Evolutionary conservation across 2,329 filamentous ascomycete species (phyloP), one percentile per base, ranked within the genome.

Genomic region (Nannizzia gypsea): DNA sequence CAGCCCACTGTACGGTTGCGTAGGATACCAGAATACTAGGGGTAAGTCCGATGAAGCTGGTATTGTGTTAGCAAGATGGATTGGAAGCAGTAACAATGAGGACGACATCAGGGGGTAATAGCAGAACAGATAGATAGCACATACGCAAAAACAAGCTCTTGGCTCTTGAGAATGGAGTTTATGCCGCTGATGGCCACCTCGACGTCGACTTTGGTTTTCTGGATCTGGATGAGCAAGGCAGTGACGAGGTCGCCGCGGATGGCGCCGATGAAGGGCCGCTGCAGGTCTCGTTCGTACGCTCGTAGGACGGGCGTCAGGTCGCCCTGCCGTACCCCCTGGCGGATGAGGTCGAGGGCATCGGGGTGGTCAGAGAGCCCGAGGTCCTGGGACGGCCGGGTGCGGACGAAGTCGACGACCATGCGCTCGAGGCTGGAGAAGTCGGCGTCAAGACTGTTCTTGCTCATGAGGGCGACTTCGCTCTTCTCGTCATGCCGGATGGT

Each of bases 161-260:
- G 93, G 68, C 91, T 96, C 76, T 93, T 96, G 61, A 99, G 80
- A 34, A 99, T 81, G 36, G 90, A 84, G 77, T 99, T 92, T 65
- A 99, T 99, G 17, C 93, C 93, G 62, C 88, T 90, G 76, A 99
- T 91, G 13, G 93, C 93, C 63, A 97, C 86, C 73, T 99, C 93
- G 11, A 99, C 85, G 69, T 99, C 93, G 6, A 99, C 93, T 77
- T 99, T 99, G 22, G 93, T 97, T 80, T 99, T 99, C 69, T 99
- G 93, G 40, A 99, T 86, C 70, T 99, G 93, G 59, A 99, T 97
- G 50, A 99, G 79, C 28, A 99, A 82, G 3, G 92, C 90, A 57
- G 92, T 86, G 38, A 97, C 82, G 28, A 99, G 80, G 67, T 97
- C 92, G 9, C 93, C 93, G 31, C 84, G 83, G 17, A 99, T 74